Evolutionary conservation across 148 eudicot species (phyloP).

Genomic region (Vaccinium macrocarpon): DNA sequence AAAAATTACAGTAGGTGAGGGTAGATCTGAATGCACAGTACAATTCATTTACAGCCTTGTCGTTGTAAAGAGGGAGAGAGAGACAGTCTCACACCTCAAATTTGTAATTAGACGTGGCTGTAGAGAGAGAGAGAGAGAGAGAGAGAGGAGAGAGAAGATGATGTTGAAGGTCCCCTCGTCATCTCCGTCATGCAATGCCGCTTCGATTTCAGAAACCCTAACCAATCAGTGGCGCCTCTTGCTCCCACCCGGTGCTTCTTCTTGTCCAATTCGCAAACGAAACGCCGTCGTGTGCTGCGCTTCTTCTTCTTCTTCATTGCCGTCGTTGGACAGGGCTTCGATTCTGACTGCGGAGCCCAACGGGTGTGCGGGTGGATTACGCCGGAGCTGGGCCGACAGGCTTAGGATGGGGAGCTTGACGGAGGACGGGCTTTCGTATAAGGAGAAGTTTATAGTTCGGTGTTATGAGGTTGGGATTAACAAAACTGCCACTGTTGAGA

Average conservation of each 20-base stretch:
- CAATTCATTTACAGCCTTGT: no score
- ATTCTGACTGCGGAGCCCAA: background rate
- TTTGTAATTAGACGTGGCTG: background rate
- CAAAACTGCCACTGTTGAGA: constrained; percentile 92
- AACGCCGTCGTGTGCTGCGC: background rate
- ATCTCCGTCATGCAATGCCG: constrained; percentile 6
- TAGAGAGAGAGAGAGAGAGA: background rate
- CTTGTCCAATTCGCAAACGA: background rate
- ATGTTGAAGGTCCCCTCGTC: constrained; percentile 5
- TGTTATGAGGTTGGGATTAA: constrained; percentile 92
- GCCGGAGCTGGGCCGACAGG: constrained; percentile 50
- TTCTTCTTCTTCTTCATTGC: background rate
- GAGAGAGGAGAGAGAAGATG: background rate
- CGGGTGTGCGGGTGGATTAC: background rate
- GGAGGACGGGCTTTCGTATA: constrained; percentile 74
- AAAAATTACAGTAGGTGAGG: no score
- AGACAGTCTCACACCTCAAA: background rate
- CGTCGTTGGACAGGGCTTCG: background rate
- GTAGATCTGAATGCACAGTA: no score
- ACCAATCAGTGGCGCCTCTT: background rate
- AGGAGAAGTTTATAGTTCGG: constrained; percentile 82
- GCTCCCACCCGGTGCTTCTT: background rate
- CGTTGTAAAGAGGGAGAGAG: background rate
- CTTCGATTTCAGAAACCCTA: background rate
- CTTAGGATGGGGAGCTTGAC: constrained; percentile 71